A percentile compares a stretch with the other conserved stretches of the same genome.
These are phyloP conservation scores for Cyclostephanos tholiformis DNA, from an alignment of 108 stramenopile genomes.

Conservation along the genomic window DNA sequence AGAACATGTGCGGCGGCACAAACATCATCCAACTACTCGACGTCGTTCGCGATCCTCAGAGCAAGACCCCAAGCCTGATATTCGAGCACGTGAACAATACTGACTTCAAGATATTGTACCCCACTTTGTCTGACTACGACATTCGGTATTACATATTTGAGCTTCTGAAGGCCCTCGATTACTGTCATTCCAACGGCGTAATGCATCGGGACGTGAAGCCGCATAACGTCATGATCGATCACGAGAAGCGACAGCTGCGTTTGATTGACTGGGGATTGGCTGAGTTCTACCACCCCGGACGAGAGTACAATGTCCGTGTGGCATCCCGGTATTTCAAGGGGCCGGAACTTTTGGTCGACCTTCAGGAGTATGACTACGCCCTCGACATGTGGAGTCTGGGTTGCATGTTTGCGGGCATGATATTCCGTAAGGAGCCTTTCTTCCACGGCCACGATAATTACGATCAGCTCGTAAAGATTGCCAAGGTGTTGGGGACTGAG, in stretches of 20 bases:
- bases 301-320: slow-evolving; percentile 99
- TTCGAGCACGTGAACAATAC: slow-evolving; percentile 99
- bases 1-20: slow-evolving; percentile 99
- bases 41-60: slow-evolving; percentile 99
- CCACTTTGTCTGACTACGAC: slow-evolving; percentile 97
- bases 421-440: slow-evolving; percentile 99
- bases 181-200: slow-evolving; percentile 99
- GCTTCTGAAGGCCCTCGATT: slow-evolving; percentile 98
- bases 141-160: slow-evolving; percentile 99
- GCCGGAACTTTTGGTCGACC: slow-evolving; percentile 98
- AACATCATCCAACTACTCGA: slow-evolving; percentile 99
- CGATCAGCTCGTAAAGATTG: slow-evolving; percentile 98
- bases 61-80: slow-evolving; percentile 97
- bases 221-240: slow-evolving; percentile 99
- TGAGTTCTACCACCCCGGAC: slow-evolving; percentile 99
- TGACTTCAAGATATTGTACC: slow-evolving; percentile 99
- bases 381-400: slow-evolving; percentile 99
- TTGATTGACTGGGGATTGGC: slow-evolving; percentile 99
- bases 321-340: slow-evolving; percentile 99
- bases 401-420: slow-evolving; percentile 99
- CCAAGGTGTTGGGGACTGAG: slow-evolving; percentile 98
- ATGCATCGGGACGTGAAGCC: slow-evolving; percentile 99
- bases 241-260: slow-evolving; percentile 95
- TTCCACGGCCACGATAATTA: slow-evolving; percentile 99
- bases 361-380: slow-evolving; percentile 99